Evolutionary conservation across 2,329 filamentous ascomycete genomes (phyloP).

Genomic region (Colletotrichum lini): DNA sequence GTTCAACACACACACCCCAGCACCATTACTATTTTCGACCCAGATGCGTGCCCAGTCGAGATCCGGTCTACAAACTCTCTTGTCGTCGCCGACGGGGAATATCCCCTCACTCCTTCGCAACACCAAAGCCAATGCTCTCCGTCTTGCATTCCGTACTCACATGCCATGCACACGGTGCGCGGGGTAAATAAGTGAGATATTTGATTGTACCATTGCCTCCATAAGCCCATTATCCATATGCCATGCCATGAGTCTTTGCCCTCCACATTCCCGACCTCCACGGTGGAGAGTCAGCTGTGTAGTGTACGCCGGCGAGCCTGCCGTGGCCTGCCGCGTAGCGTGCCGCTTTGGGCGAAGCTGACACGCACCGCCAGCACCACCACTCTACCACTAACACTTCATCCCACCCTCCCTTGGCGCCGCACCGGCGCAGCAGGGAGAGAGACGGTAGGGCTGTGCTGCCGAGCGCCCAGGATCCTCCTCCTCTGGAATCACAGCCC

Average conservation of each 20-base stretch:
- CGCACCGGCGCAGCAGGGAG: conserved; percentile 12
- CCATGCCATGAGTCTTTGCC: not conserved
- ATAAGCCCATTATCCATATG: too few species aligned
- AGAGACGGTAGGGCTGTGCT: conserved; percentile 29
- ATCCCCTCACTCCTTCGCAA: not conserved
- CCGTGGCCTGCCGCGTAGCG: conserved; percentile 1
- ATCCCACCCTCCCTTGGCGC: conserved; percentile 3
- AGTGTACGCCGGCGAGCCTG: conserved; percentile 2
- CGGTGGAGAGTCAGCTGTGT: not conserved
- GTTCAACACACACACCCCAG: not conserved
- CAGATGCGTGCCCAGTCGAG: not conserved
- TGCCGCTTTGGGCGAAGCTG: conserved; percentile 28
- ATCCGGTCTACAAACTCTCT: conserved; percentile 1
- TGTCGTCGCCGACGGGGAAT: not conserved
- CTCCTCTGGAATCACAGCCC: not conserved
- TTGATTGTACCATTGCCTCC: too few species aligned
- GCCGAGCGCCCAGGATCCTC: conserved; percentile 5
- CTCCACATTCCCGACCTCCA: not conserved
- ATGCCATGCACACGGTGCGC: not conserved
- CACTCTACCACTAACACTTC: not conserved
- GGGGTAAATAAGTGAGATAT: not conserved
- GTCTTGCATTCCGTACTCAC: conserved; percentile 2
- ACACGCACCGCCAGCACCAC: conserved; percentile 8
- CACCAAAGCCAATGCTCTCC: not conserved
- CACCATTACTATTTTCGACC: not conserved